phyloP scores from a whole-genome alignment of 2,329 filamentous ascomycete genomes.

The Penicillium psychrosexuale region DNA sequence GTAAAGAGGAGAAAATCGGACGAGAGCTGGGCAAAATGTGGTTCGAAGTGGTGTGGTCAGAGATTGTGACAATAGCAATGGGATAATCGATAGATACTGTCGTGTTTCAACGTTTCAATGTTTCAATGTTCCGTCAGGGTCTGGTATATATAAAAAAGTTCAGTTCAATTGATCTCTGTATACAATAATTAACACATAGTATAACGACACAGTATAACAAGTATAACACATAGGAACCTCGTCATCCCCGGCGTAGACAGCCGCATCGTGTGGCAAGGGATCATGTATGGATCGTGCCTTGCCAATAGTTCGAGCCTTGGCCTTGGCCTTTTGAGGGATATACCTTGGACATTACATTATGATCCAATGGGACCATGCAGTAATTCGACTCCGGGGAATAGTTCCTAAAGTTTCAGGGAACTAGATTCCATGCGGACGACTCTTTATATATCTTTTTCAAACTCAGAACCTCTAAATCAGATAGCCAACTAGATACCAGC shows the following conservation, averaged over 20 bases:
- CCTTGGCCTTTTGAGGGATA: neutral
- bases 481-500: neutral
- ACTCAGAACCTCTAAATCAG: neutral
- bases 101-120: neutral
- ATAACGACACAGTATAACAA: too few relatives aligned
- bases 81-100: slow-evolving; percentile 16
- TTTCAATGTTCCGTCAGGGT: neutral
- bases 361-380: neutral
- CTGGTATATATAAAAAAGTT: neutral
- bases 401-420: slow-evolving; percentile 2
- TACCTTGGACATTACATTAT: neutral
- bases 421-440: neutral
- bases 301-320: neutral
- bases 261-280: neutral
- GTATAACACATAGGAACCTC: neutral
- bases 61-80: slow-evolving; percentile 28
- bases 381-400: slow-evolving; percentile 4
- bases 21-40: neutral
- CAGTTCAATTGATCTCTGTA: neutral
- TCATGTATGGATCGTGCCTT: neutral
- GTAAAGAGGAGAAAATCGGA: slow-evolving; percentile 10
- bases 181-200: neutral
- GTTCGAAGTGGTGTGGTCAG: neutral
- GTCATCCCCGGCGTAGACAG: neutral
- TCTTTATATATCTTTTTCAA: neutral